Conservation (phyloP, 306 rosid genomes). For the Trifolium repens region DNA sequence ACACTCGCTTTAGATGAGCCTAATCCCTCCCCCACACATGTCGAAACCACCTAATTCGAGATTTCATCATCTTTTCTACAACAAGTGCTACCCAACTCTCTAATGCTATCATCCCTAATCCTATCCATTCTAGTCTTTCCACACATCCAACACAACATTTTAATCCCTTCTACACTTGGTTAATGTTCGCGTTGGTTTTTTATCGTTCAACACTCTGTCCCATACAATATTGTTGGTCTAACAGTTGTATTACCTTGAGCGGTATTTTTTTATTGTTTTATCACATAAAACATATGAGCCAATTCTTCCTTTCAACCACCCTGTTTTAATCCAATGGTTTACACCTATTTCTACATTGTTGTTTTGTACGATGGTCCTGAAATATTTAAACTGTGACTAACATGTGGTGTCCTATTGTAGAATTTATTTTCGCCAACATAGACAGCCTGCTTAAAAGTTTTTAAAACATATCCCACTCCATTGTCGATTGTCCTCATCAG, state of each 20-base stretch:
- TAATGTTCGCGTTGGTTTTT: background rate
- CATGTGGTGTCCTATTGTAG: too few species aligned
- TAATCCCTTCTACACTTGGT: background rate
- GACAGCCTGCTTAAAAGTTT: background rate
- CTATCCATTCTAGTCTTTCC: background rate
- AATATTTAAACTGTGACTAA: too few species aligned
- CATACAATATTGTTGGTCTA: background rate
- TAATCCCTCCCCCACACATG: background rate
- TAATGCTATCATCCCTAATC: background rate
- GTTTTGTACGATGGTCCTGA: too few species aligned
- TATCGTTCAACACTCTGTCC: background rate
- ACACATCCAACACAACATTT: background rate
- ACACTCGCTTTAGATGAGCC: too few species aligned
- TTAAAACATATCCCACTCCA: slow-evolving; percentile 6
- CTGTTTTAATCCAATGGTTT: too few species aligned
- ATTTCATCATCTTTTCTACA: background rate
- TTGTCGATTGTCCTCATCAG: background rate
- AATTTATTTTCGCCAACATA: background rate
- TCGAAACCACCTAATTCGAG: background rate
- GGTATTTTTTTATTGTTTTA: background rate
- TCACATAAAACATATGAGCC: too few species aligned
- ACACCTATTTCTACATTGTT: too few species aligned
- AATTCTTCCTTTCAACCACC: too few species aligned
- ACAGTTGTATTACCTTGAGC: background rate
- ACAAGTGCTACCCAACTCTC: background rate